Conservation (phyloP, 2,329 filamentous ascomycete genomes). For the Fusarium ambrosium region DNA sequence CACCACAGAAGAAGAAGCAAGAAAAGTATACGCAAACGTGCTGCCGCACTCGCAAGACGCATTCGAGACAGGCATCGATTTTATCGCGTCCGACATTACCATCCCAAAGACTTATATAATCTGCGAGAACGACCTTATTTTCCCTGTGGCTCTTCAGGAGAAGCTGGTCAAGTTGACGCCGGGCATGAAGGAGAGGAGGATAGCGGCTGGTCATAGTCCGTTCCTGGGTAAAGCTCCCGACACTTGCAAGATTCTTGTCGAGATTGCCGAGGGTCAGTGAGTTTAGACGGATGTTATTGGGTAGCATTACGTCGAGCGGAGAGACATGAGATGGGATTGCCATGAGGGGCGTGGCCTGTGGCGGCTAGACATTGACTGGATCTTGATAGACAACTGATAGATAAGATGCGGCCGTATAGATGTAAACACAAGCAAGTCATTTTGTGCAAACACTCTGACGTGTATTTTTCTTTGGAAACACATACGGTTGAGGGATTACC, state of each 20-base stretch:
- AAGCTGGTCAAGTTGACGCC: slow-evolving; percentile 10
- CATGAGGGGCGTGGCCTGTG: background rate
- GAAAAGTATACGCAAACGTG: background rate
- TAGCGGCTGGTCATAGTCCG: slow-evolving; percentile 19
- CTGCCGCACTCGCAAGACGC: slow-evolving; percentile 27
- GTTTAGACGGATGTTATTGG: background rate
- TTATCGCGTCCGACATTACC: slow-evolving; percentile 18
- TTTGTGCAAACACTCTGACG: background rate
- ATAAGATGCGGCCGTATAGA: background rate
- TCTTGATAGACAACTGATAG: background rate
- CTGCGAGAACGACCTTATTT: slow-evolving; percentile 18
- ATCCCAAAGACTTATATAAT: slow-evolving; percentile 20
- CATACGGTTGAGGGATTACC: background rate
- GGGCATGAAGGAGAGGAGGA: slow-evolving; percentile 11
- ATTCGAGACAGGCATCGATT: slow-evolving; percentile 21
- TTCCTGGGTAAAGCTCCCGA: slow-evolving; percentile 7
- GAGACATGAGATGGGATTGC: background rate
- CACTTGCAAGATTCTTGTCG: background rate
- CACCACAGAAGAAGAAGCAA: background rate
- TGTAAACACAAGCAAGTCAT: background rate
- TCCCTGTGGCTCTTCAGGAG: slow-evolving; percentile 2
- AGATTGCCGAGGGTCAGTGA: background rate
- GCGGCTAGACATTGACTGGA: background rate
- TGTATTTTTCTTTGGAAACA: background rate
- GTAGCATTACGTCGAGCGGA: background rate